Percentiles rank a stretch among this genome's conserved stretches.
phyloP scores from a whole-genome alignment of 2,329 filamentous ascomycete species.

The Epichloe coenophiala region DNA sequence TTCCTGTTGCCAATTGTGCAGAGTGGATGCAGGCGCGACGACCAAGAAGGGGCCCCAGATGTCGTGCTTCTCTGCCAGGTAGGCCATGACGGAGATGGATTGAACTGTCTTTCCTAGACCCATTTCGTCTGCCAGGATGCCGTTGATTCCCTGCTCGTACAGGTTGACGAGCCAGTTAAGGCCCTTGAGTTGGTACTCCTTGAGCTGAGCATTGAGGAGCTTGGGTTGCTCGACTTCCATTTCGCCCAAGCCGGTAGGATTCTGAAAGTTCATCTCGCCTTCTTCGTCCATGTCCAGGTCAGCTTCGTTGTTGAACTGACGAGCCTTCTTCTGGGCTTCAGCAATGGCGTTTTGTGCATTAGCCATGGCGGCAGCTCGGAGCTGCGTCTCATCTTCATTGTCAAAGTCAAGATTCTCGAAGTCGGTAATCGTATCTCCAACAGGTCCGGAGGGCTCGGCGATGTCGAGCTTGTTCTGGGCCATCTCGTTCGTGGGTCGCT shows the following conservation, averaged over 20 bases:
- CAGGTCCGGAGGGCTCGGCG: constrained; percentile 37
- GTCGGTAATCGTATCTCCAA: constrained; percentile 66
- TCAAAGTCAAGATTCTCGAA: constrained; percentile 95
- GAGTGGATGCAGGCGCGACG: constrained; percentile 85
- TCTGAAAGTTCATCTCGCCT: constrained; percentile 99
- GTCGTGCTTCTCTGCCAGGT: constrained; percentile 91
- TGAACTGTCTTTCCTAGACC: constrained; percentile 98
- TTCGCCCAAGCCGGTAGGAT: constrained; percentile 86
- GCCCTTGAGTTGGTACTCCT: constrained; percentile 98
- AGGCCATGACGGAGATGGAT: constrained; percentile 98
- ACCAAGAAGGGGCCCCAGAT: constrained; percentile 98
- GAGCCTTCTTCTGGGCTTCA: constrained; percentile 83
- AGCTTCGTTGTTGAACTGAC: constrained; percentile 75
- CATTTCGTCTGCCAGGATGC: constrained; percentile 98
- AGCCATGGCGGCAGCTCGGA: constrained; percentile 76
- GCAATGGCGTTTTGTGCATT: constrained; percentile 95
- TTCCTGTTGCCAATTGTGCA: constrained; percentile 99
- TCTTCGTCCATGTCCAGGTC: constrained; percentile 61
- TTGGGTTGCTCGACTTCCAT: constrained; percentile 91
- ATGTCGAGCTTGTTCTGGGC: constrained; percentile 33
- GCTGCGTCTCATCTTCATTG: constrained; percentile 73
- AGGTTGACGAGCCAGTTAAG: constrained; percentile 98
- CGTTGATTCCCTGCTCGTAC: constrained; percentile 99
- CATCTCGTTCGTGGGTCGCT: constrained; percentile 32
- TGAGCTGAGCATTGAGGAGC: constrained; percentile 83